Conservation (phyloP, 2,329 filamentous ascomycete genomes). For the Fusarium tricinctum region DNA sequence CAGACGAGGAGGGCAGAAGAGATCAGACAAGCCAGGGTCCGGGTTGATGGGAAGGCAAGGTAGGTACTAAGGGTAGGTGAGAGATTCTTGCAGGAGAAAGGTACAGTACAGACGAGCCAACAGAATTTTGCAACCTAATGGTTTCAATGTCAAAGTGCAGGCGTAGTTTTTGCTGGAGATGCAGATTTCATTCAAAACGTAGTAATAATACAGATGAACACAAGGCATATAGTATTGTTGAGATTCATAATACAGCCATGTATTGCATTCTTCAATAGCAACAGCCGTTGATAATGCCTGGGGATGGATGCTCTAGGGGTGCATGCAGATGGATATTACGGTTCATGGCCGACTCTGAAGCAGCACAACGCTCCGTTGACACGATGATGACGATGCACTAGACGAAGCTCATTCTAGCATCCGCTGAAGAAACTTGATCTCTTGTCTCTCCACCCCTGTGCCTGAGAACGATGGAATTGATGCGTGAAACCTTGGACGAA, state of each 20-base stretch:
- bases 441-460: constrained; percentile 17
- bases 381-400: constrained; percentile 28
- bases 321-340: constrained; percentile 2
- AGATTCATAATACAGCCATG: neutral
- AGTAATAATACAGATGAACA: neutral
- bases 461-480: constrained; percentile 5
- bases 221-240: neutral
- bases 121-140: constrained; percentile 27
- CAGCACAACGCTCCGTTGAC: constrained; percentile 12
- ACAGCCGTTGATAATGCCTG: neutral
- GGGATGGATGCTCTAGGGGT: neutral
- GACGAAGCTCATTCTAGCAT: constrained; percentile 2
- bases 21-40: constrained; percentile 31
- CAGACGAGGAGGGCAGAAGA: constrained; percentile 26
- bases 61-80: constrained; percentile 17
- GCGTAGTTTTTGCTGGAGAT: neutral
- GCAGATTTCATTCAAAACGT: constrained; percentile 1
- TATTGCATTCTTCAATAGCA: neutral
- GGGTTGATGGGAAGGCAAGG: constrained; percentile 20
- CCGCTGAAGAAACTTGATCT: constrained; percentile 27
- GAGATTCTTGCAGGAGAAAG: constrained; percentile 17
- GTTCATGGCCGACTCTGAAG: neutral
- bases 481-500: constrained; percentile 4
- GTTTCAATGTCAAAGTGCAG: constrained; percentile 24
- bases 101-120: constrained; percentile 28